Percentiles rank a stretch among this genome's conserved stretches.
Evolutionary conservation across 2,329 filamentous ascomycete species (phyloP).

Genomic region (Cladosporium oxysporum): DNA sequence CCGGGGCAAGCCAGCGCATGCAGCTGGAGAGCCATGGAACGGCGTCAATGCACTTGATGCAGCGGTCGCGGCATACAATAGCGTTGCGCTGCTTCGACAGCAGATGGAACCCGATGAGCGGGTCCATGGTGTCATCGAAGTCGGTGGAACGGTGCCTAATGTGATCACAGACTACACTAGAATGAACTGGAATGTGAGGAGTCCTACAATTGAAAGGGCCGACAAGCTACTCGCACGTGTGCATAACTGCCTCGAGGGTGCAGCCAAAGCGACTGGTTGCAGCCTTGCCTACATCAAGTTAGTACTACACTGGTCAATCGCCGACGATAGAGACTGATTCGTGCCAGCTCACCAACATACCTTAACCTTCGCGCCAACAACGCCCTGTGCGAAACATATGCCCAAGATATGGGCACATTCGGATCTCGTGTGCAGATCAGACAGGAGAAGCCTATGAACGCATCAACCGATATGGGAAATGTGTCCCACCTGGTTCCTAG

Average conservation of each 20-base stretch:
- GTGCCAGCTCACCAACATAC: conserved; percentile 1
- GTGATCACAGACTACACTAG: conserved; percentile 18
- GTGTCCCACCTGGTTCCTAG: conserved; percentile 17
- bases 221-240: not conserved
- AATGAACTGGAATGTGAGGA: conserved; percentile 18
- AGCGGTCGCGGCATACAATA: conserved; percentile 17
- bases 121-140: conserved; percentile 19
- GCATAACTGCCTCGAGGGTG: not conserved
- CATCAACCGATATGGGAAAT: conserved; percentile 17
- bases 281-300: conserved; percentile 19
- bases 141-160: conserved; percentile 8
- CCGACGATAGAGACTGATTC: not conserved
- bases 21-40: conserved; percentile 19
- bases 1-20: conserved; percentile 18
- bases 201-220: conserved; percentile 15
- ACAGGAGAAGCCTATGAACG: conserved; percentile 17
- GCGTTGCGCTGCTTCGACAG: conserved; percentile 18
- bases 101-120: conserved; percentile 19
- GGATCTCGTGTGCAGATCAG: conserved; percentile 13
- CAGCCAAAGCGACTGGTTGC: conserved; percentile 9
- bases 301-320: not conserved
- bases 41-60: conserved; percentile 22
- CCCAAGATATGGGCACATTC: conserved; percentile 17
- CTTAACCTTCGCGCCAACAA: conserved; percentile 18
- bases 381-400: conserved; percentile 15